Base-by-base conservation (phyloP, 192 early-diverging fungal genomes). In the Backusella morwellensis region DNA sequence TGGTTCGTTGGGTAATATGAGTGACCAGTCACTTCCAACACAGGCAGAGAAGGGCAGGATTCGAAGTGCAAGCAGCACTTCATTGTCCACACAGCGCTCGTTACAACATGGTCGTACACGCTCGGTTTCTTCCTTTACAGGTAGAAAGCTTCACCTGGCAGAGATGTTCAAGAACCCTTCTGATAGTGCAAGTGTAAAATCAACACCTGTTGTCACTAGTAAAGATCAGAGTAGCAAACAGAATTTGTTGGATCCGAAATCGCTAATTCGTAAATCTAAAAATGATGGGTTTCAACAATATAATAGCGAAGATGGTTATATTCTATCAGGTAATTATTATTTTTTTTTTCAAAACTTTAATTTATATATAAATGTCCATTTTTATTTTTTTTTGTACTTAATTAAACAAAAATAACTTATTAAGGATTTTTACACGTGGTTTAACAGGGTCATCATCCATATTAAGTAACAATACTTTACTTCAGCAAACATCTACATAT, bases 401-500 rank as follows among this genome's bases (percentile, higher is more conserved):
- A 59, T 59, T 59, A 59, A 59, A 59, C 56, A 59, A 59, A 54
- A 59, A 59, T 59, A 12, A 59, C 56, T 59, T 26, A 59, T 59
- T 26, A 59, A 59, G 56, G 56, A 59, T 59, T 59, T 59, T 59
- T 63, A 63, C 56, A 63, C 67, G 34, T 72, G 59, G 29, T 44
- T 35, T 35, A 47, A 44, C 35, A 68, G 68, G 50, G 0, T 70
- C 75, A 36, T 23, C 88, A 26, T 79, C 81, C 36, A 82, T 84
- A 15, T 74, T 82, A 41, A 75, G 70, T 34, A 67, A 71, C 32
- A 41, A 54, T 7, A 70, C 79, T 59, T 83, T 85, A 0, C 50
- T 79, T 2, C 63, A 80, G 11, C 76, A 76, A n/a, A 75, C 84
- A 21, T 81, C 74, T 19, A 70, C 79, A 3, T 11, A 34, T 8